Evolutionary conservation across 192 early-diverging fungal genomes (phyloP).

Genomic region (Backusella psychrophila): DNA sequence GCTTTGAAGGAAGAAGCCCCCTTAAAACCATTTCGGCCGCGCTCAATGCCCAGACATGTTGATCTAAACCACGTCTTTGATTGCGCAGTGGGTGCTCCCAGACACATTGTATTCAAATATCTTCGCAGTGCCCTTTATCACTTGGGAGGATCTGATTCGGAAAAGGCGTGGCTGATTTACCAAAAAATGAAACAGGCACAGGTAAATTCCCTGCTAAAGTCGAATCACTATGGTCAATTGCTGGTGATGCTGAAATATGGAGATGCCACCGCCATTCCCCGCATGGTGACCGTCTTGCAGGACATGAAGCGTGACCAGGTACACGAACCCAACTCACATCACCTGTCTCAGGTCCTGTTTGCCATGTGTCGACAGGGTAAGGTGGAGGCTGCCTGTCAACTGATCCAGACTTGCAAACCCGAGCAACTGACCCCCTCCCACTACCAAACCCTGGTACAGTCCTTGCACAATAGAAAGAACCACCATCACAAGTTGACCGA

Average conservation of each 20-base stretch:
- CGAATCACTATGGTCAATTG: constrained; percentile 30
- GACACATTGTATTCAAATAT: constrained; percentile 18
- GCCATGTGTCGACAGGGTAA: constrained; percentile 12
- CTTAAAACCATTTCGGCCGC: not conserved
- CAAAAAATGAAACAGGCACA: constrained; percentile 8
- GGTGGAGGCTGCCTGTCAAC: not conserved
- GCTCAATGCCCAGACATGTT: not conserved
- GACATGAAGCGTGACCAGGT: constrained; percentile 14
- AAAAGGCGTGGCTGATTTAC: constrained; percentile 25
- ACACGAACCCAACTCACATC: not conserved
- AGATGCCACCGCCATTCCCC: not conserved
- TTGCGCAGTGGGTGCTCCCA: not conserved
- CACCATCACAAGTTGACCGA: not conserved
- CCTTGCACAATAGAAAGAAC: not conserved
- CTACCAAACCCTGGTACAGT: constrained; percentile 15
- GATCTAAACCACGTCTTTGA: not conserved
- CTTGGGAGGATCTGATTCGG: not conserved
- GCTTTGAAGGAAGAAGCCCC: not conserved
- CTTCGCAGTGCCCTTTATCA: constrained; percentile 25
- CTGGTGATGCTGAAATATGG: constrained; percentile 20
- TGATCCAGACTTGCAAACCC: not conserved
- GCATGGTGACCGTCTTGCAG: constrained; percentile 14
- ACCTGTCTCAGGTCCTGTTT: constrained; percentile 16
- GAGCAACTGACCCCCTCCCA: constrained; percentile 4
- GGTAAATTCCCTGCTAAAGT: not conserved